Evolutionary conservation across 2,329 filamentous ascomycete species (phyloP).

Genomic region (Penicillium sp.): DNA sequence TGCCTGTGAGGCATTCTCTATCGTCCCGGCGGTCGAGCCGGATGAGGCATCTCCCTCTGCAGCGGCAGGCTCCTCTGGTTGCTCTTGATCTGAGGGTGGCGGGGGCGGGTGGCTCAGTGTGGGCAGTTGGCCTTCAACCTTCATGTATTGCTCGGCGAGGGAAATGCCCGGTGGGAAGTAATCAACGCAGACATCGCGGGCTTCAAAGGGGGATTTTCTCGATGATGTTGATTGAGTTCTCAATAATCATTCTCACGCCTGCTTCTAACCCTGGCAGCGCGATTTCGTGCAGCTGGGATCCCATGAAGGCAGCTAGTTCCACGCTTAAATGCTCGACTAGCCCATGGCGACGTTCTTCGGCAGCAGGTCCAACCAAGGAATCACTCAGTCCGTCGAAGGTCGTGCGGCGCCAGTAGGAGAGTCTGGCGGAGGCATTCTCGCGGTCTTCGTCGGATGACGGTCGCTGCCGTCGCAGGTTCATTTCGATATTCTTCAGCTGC

Average conservation of each 20-base stretch:
- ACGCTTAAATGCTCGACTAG: constrained; percentile 69
- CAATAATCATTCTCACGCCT: constrained; percentile 86
- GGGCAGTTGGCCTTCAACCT: constrained; percentile 69
- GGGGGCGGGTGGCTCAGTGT: constrained; percentile 44
- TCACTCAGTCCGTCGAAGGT: constrained; percentile 87
- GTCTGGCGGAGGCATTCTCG: constrained; percentile 80
- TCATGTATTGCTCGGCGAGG: constrained; percentile 75
- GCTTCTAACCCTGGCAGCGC: constrained; percentile 79
- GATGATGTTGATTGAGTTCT: constrained; percentile 81
- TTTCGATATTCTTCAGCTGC: constrained; percentile 80
- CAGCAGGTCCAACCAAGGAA: constrained; percentile 63
- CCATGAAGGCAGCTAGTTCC: constrained; percentile 66
- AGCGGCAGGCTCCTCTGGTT: constrained; percentile 7
- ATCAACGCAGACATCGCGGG: constrained; percentile 81
- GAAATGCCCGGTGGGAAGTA: constrained; percentile 77
- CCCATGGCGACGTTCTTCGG: constrained; percentile 62
- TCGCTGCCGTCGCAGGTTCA: constrained; percentile 74
- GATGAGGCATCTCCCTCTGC: constrained; percentile 24
- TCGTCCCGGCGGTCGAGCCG: constrained; percentile 19
- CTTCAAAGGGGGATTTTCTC: constrained; percentile 83
- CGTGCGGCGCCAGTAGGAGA: constrained; percentile 89
- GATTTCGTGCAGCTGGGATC: constrained; percentile 72
- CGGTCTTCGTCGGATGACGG: constrained; percentile 78
- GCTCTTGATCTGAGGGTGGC: constrained; percentile 20
- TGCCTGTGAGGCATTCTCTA: constrained; percentile 15